Evolutionary conservation across 352 stramenopile species (phyloP).

Genomic region (Phytophthora fragariae): DNA sequence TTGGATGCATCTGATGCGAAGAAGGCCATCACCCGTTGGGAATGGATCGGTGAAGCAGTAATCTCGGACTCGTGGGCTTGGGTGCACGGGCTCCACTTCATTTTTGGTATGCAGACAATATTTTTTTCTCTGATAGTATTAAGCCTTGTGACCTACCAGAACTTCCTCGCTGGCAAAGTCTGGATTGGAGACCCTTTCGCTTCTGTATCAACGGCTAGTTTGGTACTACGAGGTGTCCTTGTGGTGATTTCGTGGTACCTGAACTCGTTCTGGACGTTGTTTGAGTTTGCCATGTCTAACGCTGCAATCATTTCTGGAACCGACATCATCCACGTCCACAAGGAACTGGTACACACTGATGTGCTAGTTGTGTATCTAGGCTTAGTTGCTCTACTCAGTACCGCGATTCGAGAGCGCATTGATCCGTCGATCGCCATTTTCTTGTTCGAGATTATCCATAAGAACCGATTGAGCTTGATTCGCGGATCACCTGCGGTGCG

Average conservation of each 20-base stretch:
- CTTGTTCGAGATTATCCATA: slow-evolving; percentile 25
- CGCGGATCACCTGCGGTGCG: neutral
- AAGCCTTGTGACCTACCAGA: neutral
- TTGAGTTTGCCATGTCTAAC: slow-evolving; percentile 30
- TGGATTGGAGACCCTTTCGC: slow-evolving; percentile 33
- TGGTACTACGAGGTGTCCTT: slow-evolving; percentile 23
- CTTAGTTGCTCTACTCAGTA: slow-evolving; percentile 15
- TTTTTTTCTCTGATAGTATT: neutral
- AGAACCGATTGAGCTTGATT: slow-evolving; percentile 3
- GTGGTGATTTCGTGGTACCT: slow-evolving; percentile 35
- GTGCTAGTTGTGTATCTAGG: slow-evolving; percentile 27
- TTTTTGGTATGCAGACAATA: neutral
- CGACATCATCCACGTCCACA: slow-evolving; percentile 18
- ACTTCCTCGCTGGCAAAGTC: neutral
- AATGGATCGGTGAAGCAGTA: neutral
- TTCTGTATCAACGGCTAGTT: slow-evolving; percentile 28
- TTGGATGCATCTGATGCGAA: slow-evolving; percentile 1
- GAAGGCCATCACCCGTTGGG: slow-evolving; percentile 7
- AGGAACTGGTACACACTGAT: slow-evolving; percentile 35
- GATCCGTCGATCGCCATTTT: slow-evolving; percentile 25
- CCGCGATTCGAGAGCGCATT: slow-evolving; percentile 21
- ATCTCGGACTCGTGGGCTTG: neutral
- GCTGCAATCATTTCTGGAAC: slow-evolving; percentile 9
- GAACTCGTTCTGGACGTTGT: slow-evolving; percentile 38
- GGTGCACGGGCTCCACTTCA: neutral